Percentiles rank a stretch among this genome's conserved stretches.
Conservation (phyloP, 176 grass and related monocot genomes). For the Hordeum marinum region DNA sequence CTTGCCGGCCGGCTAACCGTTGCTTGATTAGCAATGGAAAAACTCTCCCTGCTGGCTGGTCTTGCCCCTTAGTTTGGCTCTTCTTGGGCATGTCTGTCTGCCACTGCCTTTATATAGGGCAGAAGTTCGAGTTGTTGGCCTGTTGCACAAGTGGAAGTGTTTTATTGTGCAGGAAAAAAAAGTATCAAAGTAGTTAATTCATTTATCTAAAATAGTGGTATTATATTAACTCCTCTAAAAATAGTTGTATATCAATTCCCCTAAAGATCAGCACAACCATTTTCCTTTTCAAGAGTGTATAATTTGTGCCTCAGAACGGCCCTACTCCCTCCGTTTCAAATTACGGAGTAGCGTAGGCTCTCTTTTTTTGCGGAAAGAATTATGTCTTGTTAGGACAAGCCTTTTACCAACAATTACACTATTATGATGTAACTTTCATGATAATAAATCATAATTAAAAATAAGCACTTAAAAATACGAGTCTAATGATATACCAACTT, state of each 20-base stretch:
- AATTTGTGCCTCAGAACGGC: no score
- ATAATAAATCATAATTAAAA: no score
- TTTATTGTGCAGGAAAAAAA: not conserved
- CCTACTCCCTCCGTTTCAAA: no score
- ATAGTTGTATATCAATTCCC: not conserved
- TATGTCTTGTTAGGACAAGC: no score
- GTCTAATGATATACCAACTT: no score
- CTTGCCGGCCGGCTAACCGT: conserved; percentile 4
- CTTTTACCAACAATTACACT: no score
- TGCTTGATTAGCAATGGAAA: not conserved
- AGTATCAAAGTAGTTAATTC: not conserved
- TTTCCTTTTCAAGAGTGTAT: no score
- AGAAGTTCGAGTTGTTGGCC: not conserved
- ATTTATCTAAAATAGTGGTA: not conserved
- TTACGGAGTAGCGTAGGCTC: no score
- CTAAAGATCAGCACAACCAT: not conserved
- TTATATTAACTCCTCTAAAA: not conserved
- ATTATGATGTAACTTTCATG: no score
- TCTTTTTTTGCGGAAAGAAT: no score
- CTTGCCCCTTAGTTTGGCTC: conserved; percentile 6
- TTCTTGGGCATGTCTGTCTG: conserved; percentile 24
- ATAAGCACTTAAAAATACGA: no score
- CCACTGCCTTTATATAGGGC: conserved; percentile 27
- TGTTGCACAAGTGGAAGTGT: not conserved
- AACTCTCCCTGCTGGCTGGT: not conserved